Percentiles rank a stretch among this genome's conserved stretches.
Evolutionary conservation across 495 filamentous ascomycete genomes (phyloP).

Genomic region (Tirmania nivea): DNA sequence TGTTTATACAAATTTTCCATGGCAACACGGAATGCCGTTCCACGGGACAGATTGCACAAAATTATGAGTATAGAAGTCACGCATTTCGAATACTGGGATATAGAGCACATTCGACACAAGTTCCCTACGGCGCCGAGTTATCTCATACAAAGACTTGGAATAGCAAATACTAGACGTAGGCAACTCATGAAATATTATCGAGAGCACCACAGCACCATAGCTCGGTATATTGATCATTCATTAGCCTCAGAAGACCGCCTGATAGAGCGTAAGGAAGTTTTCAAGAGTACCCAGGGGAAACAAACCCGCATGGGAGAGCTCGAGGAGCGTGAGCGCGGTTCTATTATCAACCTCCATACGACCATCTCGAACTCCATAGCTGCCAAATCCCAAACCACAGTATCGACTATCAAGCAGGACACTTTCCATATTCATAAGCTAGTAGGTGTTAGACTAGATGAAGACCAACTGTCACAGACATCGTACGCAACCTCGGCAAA

Average conservation of each 20-base stretch:
- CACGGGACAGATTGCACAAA: background rate
- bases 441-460: no score
- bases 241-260: background rate
- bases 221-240: background rate
- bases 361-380: background rate
- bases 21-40: background rate
- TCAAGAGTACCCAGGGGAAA: background rate
- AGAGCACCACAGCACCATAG: background rate
- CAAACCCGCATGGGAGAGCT: background rate
- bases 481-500: no score
- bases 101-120: background rate
- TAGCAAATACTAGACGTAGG: background rate
- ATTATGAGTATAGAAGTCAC: background rate
- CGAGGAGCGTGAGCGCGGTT: background rate
- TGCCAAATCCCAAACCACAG: background rate
- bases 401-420: no score
- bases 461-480: no score
- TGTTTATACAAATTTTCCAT: background rate
- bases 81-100: background rate
- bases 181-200: background rate
- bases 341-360: background rate
- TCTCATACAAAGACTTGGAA: background rate
- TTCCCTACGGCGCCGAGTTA: background rate
- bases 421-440: no score
- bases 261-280: background rate